Evolutionary conservation across 208 protist species (phyloP).

Genomic region (Kentomonas sorsogonicus): DNA sequence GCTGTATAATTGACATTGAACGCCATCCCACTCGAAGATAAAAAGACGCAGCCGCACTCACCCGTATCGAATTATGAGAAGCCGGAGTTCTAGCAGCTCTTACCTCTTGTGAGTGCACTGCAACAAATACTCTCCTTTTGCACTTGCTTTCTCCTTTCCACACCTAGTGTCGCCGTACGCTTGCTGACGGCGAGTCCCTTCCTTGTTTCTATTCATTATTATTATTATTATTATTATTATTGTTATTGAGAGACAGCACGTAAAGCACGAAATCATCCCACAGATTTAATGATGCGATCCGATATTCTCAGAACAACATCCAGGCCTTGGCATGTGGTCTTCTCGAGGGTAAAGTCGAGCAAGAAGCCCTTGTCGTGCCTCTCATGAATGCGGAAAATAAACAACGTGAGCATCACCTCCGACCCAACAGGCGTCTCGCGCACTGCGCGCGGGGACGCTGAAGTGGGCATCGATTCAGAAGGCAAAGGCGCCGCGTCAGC

Average conservation of each 20-base stretch:
- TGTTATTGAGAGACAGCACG: no score
- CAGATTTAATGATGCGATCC: slow-evolving; percentile 29
- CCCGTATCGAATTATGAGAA: no score
- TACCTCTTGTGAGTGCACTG: no score
- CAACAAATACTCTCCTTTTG: neutral
- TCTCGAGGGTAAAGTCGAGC: slow-evolving; percentile 65
- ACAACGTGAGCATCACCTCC: slow-evolving; percentile 44
- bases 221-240: no score
- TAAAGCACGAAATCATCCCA: slow-evolving; percentile 16
- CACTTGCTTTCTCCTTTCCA: neutral
- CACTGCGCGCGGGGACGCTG: neutral
- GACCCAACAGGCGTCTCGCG: neutral
- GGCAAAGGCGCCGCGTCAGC: neutral
- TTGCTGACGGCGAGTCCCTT: no score
- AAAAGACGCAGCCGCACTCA: no score
- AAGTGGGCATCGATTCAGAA: slow-evolving; percentile 2
- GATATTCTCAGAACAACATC: slow-evolving; percentile 59
- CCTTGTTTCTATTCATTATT: neutral
- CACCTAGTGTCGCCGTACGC: no score
- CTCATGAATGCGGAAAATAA: slow-evolving; percentile 84
- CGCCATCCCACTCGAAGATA: no score
- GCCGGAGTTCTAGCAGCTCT: no score
- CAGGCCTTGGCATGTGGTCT: slow-evolving; percentile 51
- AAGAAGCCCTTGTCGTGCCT: slow-evolving; percentile 72
- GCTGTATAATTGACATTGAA: no score